A percentile compares a stretch with the other conserved stretches of the same genome.
These are phyloP conservation scores for Ceratobasidium sp. DNA, from an alignment of 1,284 basidiomycete genomes.

Conservation along the genomic window DNA sequence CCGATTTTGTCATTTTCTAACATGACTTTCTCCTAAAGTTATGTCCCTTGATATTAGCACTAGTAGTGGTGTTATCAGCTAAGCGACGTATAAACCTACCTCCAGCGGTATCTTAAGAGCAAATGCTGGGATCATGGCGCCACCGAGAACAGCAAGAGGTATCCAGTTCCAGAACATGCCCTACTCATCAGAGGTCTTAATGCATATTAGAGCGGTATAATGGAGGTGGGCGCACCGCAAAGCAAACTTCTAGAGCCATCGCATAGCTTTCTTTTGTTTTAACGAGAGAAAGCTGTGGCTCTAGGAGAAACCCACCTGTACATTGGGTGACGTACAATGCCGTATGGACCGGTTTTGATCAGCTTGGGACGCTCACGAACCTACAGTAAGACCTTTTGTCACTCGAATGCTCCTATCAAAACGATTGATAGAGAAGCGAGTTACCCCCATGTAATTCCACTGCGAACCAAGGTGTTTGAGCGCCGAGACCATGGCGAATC, in stretches of 20 bases:
- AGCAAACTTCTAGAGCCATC: conserved; percentile 16
- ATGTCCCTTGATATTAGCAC: neutral
- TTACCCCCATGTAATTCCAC: conserved; percentile 33
- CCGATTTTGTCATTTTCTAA: conserved; percentile 27
- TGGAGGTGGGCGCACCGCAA: neutral
- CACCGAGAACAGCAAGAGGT: conserved; percentile 1
- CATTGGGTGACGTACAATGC: conserved; percentile 26
- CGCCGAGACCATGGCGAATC: neutral
- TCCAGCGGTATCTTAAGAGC: conserved; percentile 39
- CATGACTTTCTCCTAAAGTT: conserved; percentile 31
- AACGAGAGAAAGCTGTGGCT: neutral
- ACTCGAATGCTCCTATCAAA: too few relatives aligned
- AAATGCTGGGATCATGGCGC: conserved; percentile 15
- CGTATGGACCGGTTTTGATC: conserved; percentile 35
- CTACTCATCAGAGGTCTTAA: neutral
- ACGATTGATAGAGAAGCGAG: too few relatives aligned
- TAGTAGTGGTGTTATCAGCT: neutral
- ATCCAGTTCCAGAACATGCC: conserved; percentile 43
- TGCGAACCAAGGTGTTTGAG: conserved; percentile 30
- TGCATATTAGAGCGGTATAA: too few relatives aligned
- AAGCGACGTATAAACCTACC: neutral
- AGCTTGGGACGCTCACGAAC: conserved; percentile 39
- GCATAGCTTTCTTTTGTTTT: neutral
- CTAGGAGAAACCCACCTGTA: conserved; percentile 1
- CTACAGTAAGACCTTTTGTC: neutral